Evolutionary conservation across 306 rosid species (phyloP).

Genomic region (Parietaria judaica): DNA sequence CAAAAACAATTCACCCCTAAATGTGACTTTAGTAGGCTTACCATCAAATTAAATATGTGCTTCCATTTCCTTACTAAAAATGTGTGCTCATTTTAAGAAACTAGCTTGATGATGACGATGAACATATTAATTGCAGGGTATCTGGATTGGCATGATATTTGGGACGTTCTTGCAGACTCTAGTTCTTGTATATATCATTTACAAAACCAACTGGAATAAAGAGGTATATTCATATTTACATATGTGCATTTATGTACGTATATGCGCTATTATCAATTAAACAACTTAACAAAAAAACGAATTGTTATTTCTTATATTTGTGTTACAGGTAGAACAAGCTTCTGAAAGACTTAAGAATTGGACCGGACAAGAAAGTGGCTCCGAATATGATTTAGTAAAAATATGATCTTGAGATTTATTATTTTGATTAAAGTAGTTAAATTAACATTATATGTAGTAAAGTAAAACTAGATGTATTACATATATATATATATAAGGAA

Average conservation of each 20-base stretch:
- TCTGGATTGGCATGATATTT: constrained; percentile 89
- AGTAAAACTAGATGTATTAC: too few species aligned
- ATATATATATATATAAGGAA: too few species aligned
- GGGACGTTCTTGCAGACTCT: constrained; percentile 80
- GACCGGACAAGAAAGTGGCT: constrained; percentile 28
- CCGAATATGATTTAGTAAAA: too few species aligned
- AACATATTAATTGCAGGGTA: constrained; percentile 47
- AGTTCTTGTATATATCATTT: constrained; percentile 49
- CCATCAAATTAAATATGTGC: background rate
- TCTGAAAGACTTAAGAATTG: constrained; percentile 65
- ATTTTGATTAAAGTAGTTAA: too few species aligned
- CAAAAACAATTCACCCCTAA: background rate
- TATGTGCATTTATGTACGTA: too few species aligned
- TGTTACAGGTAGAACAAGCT: constrained; percentile 73
- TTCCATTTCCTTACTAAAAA: background rate
- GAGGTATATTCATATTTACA: constrained; percentile 37
- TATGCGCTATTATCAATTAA: too few species aligned
- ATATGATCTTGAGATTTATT: too few species aligned
- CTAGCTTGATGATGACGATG: background rate
- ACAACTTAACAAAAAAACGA: too few species aligned
- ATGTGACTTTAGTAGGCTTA: background rate
- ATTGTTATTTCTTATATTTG: too few species aligned
- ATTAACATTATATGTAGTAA: too few species aligned
- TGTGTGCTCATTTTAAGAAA: background rate
- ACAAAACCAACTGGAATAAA: constrained; percentile 72